Percentiles rank a stretch among this genome's conserved stretches.
Conservation (phyloP, 2,329 filamentous ascomycete species). For the Myriosclerotinia scirpicola region DNA sequence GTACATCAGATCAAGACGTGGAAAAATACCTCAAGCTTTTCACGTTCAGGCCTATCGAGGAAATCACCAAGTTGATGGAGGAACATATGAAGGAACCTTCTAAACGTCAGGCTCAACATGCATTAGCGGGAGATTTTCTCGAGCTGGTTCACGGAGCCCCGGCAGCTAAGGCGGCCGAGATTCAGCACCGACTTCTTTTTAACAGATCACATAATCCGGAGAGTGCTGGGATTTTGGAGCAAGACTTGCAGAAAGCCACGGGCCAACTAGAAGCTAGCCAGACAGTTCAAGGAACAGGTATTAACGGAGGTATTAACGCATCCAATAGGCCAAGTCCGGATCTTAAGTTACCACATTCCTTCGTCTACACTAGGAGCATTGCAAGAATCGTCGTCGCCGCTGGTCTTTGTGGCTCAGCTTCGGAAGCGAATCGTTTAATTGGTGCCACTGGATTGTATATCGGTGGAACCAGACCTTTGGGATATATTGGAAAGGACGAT, state of each 20-base stretch:
- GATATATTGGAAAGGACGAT: conserved; percentile 45
- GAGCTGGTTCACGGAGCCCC: conserved; percentile 72
- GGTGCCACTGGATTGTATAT: conserved; percentile 59
- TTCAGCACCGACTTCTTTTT: conserved; percentile 54
- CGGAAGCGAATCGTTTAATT: conserved; percentile 60
- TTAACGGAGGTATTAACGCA: conserved; percentile 29
- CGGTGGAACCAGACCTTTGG: conserved; percentile 51
- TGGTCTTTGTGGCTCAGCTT: conserved; percentile 56
- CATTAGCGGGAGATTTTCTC: conserved; percentile 78
- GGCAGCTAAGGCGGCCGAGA: conserved; percentile 62
- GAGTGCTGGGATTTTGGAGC: conserved; percentile 29
- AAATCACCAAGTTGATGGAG: conserved; percentile 68
- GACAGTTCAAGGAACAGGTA: not conserved
- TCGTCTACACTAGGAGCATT: conserved; percentile 56
- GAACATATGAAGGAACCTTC: conserved; percentile 67
- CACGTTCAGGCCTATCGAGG: conserved; percentile 74
- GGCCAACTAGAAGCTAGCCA: too few species aligned
- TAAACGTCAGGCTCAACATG: conserved; percentile 77
- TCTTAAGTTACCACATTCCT: conserved; percentile 58
- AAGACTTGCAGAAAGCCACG: not conserved
- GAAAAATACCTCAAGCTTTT: conserved; percentile 83
- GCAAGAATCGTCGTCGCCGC: conserved; percentile 59
- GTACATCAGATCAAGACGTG: conserved; percentile 77
- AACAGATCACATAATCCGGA: not conserved
- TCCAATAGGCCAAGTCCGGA: conserved; percentile 55